Percentiles rank a stretch among this genome's conserved stretches.
phyloP scores from a whole-genome alignment of 148 eudicot genomes.

The Rhododendron henanense region DNA sequence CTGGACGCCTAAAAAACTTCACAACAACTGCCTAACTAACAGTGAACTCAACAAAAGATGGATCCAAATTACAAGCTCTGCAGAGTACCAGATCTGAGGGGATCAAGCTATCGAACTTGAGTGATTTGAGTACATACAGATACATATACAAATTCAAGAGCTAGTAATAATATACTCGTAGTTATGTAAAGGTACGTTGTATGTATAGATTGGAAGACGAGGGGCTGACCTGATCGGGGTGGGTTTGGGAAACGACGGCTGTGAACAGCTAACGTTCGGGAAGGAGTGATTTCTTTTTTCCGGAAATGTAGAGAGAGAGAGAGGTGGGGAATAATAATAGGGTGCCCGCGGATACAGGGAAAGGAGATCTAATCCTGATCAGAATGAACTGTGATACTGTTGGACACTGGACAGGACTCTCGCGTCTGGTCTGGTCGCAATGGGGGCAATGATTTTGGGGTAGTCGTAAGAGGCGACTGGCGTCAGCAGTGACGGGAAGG shows the following conservation, averaged over 20 bases:
- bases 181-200: neutral
- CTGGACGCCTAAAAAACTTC: neutral
- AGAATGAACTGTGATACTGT: neutral
- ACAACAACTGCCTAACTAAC: neutral
- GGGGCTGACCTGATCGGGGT: neutral
- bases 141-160: neutral
- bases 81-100: conserved; percentile 5
- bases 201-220: neutral
- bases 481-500: neutral
- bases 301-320: conserved; percentile 13
- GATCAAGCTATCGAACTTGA: neutral
- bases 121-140: neutral
- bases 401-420: neutral
- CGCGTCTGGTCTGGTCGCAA: neutral
- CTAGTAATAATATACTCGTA: neutral
- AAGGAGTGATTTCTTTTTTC: neutral
- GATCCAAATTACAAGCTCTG: neutral
- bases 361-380: neutral
- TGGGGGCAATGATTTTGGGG: neutral
- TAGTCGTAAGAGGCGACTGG: conserved; percentile 13
- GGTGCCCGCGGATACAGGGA: conserved; percentile 4
- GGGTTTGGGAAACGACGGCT: neutral
- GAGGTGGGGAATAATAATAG: neutral
- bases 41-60: neutral
- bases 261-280: neutral